Evolutionary conservation across 2,329 filamentous ascomycete genomes (phyloP).

Genomic region (Chaetothyriales sp.): DNA sequence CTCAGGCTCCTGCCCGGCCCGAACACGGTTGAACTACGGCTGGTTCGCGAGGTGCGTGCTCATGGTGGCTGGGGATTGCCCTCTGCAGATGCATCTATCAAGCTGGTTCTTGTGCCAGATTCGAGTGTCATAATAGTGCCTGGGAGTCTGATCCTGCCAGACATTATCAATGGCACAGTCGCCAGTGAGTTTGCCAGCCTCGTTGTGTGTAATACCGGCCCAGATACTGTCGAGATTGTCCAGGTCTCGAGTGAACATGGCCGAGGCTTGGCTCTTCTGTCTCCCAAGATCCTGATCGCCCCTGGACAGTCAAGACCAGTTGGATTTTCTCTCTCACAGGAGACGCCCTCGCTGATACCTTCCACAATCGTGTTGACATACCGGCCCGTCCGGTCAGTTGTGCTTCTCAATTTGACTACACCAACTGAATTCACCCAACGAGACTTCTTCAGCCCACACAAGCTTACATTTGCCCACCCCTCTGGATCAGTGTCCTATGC

Average conservation of each 20-base stretch:
- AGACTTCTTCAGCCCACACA: slow-evolving; percentile 31
- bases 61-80: slow-evolving; percentile 38
- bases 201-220: slow-evolving; percentile 5
- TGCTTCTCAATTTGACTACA: neutral
- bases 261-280: slow-evolving; percentile 1
- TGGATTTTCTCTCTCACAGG: slow-evolving; percentile 17
- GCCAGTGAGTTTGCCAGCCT: slow-evolving; percentile 27
- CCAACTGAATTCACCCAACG: neutral
- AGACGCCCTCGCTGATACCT: neutral
- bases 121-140: slow-evolving; percentile 20
- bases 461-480: slow-evolving; percentile 40
- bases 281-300: slow-evolving; percentile 6
- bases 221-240: slow-evolving; percentile 11
- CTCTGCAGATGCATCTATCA: slow-evolving; percentile 28
- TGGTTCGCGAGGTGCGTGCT: slow-evolving; percentile 42
- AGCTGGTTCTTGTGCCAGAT: slow-evolving; percentile 19
- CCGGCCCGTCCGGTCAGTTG: neutral
- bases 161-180: slow-evolving; percentile 35
- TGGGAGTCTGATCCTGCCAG: slow-evolving; percentile 33
- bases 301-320: slow-evolving; percentile 24
- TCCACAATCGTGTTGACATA: neutral
- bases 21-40: slow-evolving; percentile 38
- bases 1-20: slow-evolving; percentile 34
- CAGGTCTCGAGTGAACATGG: neutral
- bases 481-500: slow-evolving; percentile 41